Conservation (phyloP, 2,329 filamentous ascomycete genomes). For the Fusarium sp. region DNA sequence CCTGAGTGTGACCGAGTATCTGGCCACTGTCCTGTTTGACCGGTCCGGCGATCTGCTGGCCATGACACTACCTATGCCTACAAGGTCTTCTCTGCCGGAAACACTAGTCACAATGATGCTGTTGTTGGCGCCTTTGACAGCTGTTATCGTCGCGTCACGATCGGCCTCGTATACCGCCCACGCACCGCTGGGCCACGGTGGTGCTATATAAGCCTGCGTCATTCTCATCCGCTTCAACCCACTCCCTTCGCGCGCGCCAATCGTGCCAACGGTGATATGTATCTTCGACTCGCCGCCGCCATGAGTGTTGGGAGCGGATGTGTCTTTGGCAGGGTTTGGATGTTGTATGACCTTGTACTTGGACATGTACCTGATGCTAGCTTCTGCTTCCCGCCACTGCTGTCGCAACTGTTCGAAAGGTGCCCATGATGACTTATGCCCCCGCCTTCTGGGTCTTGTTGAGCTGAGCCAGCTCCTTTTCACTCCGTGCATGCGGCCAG, state of each 20-base stretch:
- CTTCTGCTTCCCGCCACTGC: neutral
- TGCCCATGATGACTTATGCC: neutral
- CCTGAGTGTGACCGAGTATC: too few species aligned
- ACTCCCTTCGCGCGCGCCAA: neutral
- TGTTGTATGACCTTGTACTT: neutral
- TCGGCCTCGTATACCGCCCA: too few species aligned
- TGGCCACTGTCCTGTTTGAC: too few species aligned
- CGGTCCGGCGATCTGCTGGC: too few species aligned
- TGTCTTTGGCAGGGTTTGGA: neutral
- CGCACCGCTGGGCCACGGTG: neutral
- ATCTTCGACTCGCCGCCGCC: neutral
- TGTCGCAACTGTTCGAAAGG: neutral
- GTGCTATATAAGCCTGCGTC: neutral
- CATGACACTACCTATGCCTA: too few species aligned
- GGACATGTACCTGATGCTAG: neutral
- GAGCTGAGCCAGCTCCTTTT: neutral
- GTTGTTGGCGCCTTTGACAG: too few species aligned
- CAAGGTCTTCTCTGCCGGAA: too few species aligned
- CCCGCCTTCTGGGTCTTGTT: neutral
- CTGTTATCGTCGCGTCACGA: too few species aligned
- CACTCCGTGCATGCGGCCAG: neutral
- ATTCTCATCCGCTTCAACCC: neutral
- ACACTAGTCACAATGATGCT: too few species aligned
- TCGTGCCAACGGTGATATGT: neutral
- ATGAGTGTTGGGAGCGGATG: neutral